Evolutionary conservation across 116 monocot species (phyloP).

Genomic region (Zostera marina): DNA sequence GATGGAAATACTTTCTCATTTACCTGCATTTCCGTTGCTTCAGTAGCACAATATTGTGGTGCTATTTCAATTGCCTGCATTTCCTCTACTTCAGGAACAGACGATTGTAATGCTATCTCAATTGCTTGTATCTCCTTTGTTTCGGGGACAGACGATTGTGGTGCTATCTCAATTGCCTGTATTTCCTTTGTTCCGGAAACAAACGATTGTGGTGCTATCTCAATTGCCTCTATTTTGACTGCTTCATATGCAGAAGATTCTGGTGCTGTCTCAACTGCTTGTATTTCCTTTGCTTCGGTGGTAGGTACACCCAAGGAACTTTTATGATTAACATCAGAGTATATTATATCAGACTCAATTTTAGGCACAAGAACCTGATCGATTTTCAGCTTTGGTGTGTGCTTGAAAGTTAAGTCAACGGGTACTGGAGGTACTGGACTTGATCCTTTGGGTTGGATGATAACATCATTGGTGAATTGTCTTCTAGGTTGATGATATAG

Average conservation of each 20-base stretch:
- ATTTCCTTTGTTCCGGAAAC: background rate
- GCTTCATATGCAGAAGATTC: background rate
- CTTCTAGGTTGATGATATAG: constrained; percentile 2
- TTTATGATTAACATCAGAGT: background rate
- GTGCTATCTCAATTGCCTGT: too few relatives aligned
- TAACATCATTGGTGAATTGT: background rate
- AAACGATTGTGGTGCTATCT: too few relatives aligned
- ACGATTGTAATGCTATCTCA: too few relatives aligned
- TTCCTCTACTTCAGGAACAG: too few relatives aligned
- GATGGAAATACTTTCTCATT: too few relatives aligned
- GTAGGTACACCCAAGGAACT: background rate
- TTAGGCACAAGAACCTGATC: background rate
- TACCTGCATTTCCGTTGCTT: too few relatives aligned
- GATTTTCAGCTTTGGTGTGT: background rate
- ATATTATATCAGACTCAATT: background rate
- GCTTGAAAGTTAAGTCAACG: constrained; percentile 1
- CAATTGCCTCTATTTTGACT: background rate
- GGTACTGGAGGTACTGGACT: background rate
- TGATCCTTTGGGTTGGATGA: background rate
- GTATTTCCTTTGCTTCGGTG: too few relatives aligned
- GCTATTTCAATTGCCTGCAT: background rate
- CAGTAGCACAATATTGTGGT: background rate
- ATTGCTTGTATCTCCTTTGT: background rate
- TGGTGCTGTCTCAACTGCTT: too few relatives aligned
- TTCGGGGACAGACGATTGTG: background rate